A percentile compares a stretch with the other conserved stretches of the same genome.
Conservation (phyloP, 805 yeast species). For the Ogataea ramenticola region DNA sequence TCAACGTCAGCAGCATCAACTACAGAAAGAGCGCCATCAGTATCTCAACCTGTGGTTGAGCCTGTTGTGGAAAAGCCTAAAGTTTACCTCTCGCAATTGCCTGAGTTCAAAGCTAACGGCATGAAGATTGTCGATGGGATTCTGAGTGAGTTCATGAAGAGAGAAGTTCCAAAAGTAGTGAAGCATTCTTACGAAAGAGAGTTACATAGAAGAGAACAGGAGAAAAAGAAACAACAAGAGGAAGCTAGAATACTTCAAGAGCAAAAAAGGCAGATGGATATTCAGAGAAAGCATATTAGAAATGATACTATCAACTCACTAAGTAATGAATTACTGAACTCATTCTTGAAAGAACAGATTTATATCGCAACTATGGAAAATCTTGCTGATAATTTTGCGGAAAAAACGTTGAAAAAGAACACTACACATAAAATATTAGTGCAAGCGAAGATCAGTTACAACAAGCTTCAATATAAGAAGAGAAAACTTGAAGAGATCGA, state of each 20-base stretch:
- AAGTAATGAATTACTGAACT: constrained; percentile 45
- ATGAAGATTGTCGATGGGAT: not conserved
- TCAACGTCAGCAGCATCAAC: no score
- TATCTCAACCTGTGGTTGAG: not conserved
- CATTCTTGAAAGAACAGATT: constrained; percentile 54
- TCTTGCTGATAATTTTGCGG: constrained; percentile 36
- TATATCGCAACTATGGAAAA: constrained; percentile 35
- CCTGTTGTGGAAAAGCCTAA: not conserved
- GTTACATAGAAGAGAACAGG: not conserved
- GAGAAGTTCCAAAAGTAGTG: constrained; percentile 1
- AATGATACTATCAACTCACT: constrained; percentile 28
- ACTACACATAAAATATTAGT: constrained; percentile 26
- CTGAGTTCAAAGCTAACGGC: not conserved
- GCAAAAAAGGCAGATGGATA: not conserved
- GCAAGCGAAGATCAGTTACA: constrained; percentile 19
- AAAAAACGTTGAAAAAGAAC: constrained; percentile 22
- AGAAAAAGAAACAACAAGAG: constrained; percentile 3
- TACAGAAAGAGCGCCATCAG: no score
- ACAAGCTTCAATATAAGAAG: constrained; percentile 23
- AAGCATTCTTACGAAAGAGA: not conserved
- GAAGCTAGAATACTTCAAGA: constrained; percentile 7
- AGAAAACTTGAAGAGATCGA: constrained; percentile 32
- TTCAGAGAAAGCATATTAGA: constrained; percentile 1
- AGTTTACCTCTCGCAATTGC: not conserved
- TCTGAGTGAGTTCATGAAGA: not conserved